phyloP scores from a whole-genome alignment of 768 basidiomycete genomes.

The Amanita phalloides region DNA sequence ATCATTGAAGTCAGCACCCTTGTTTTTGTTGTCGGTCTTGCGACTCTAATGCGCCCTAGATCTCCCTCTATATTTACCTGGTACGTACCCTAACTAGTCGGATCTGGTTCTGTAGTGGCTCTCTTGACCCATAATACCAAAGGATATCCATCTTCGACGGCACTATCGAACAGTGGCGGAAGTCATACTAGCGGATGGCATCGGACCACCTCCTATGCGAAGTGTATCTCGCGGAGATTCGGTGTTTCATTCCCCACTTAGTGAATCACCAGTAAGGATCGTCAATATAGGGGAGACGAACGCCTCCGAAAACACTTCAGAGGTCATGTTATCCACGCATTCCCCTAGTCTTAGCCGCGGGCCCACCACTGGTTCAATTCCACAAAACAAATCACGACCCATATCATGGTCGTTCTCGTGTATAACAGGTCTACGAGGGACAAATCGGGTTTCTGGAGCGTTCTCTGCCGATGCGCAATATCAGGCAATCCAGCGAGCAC shows the following conservation, averaged over 20 bases:
- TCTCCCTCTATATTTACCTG: background rate
- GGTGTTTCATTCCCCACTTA: background rate
- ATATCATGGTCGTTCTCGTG: background rate
- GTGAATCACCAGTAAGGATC: background rate
- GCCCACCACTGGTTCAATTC: background rate
- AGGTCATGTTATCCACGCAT: background rate
- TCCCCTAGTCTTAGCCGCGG: background rate
- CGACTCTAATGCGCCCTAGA: background rate
- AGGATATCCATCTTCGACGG: constrained; percentile 1
- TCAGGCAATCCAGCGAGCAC: background rate
- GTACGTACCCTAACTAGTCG: background rate
- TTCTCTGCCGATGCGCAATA: background rate
- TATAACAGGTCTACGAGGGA: background rate
- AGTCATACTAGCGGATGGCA: background rate
- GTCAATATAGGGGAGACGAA: background rate
- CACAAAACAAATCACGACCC: background rate
- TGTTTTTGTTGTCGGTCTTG: background rate
- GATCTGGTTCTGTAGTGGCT: too few species aligned
- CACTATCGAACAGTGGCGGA: background rate
- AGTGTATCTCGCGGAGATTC: background rate
- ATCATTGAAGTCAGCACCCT: constrained; percentile 13
- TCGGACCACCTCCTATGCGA: background rate
- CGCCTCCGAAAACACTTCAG: background rate
- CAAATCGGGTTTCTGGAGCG: background rate
- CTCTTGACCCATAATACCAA: background rate